A percentile compares a stretch with the other conserved stretches of the same genome.
Conservation (phyloP, 2,329 filamentous ascomycete species). For the Raffaelea arxii region DNA sequence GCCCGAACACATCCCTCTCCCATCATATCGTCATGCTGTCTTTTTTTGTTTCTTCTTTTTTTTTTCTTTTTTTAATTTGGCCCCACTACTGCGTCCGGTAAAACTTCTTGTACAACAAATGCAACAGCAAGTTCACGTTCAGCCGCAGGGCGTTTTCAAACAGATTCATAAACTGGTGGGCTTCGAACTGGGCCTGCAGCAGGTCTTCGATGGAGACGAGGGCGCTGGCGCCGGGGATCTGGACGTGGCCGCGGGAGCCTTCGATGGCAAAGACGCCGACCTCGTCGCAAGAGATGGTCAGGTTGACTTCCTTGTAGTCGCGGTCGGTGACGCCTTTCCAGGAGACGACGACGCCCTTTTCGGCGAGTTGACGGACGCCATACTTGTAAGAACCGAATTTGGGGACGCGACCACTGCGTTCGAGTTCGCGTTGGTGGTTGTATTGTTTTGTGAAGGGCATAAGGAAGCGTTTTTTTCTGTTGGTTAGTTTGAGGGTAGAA, state of each 20-base stretch:
- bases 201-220: conserved; percentile 86
- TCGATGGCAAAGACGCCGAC: conserved; percentile 92
- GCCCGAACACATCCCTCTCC: no score
- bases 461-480: conserved; percentile 79
- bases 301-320: conserved; percentile 85
- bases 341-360: conserved; percentile 89
- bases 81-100: conserved; percentile 54
- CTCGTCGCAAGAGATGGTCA: conserved; percentile 89
- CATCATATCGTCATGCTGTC: no score
- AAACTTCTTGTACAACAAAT: conserved; percentile 98
- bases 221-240: conserved; percentile 88
- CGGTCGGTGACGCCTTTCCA: conserved; percentile 75
- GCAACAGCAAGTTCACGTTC: conserved; percentile 93
- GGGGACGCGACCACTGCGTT: conserved; percentile 83
- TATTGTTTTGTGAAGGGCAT: conserved; percentile 98
- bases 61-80: background rate
- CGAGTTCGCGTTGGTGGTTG: conserved; percentile 94
- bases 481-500: background rate
- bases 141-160: conserved; percentile 80
- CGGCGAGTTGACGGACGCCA: conserved; percentile 74
- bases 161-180: conserved; percentile 89
- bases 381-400: conserved; percentile 99
- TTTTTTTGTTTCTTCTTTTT: background rate
- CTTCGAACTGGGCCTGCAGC: conserved; percentile 93
- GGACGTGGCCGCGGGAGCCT: conserved; percentile 82